Evolutionary conservation across 2,329 filamentous ascomycete species (phyloP).

Genomic region (Cercospora berteroae): DNA sequence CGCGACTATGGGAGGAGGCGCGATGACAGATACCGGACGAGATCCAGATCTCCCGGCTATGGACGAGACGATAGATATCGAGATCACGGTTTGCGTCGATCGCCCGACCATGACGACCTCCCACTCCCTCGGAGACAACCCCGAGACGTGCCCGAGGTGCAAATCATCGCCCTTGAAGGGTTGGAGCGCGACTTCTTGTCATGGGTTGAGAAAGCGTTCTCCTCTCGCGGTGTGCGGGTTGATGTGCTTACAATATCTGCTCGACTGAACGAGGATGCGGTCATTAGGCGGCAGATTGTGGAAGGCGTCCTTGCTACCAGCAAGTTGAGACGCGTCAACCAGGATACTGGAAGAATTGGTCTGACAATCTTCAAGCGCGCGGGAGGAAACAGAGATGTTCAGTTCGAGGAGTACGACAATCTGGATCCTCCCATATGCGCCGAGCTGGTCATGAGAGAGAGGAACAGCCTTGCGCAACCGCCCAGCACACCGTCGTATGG

Average conservation of each 20-base stretch:
- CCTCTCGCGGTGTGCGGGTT: conserved; percentile 66
- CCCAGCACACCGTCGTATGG: conserved; percentile 21
- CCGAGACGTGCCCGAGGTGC: conserved; percentile 79
- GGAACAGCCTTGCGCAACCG: conserved; percentile 46
- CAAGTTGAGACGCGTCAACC: conserved; percentile 67
- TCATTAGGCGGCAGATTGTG: conserved; percentile 80
- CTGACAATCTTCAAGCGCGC: conserved; percentile 84
- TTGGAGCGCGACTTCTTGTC: conserved; percentile 75
- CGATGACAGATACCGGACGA: conserved; percentile 39
- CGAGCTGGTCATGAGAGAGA: conserved; percentile 74
- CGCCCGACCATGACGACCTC: conserved; percentile 61
- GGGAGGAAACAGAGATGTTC: conserved; percentile 69
- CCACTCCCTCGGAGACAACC: conserved; percentile 72
- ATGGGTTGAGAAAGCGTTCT: conserved; percentile 78
- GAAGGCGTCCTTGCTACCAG: conserved; percentile 87
- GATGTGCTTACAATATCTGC: conserved; percentile 79
- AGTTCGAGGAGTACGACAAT: conserved; percentile 83
- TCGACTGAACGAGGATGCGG: conserved; percentile 69
- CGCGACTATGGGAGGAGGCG: conserved; percentile 39
- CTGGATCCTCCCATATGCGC: conserved; percentile 75
- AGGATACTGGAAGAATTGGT: conserved; percentile 70
- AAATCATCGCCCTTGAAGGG: conserved; percentile 78
- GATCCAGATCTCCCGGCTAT: conserved; percentile 37
- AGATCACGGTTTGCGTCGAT: conserved; percentile 63
- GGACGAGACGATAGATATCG: conserved; percentile 42